These are phyloP conservation scores for Globisporangium perplexum DNA, from an alignment of 352 stramenopile species.

Conservation along the genomic window DNA sequence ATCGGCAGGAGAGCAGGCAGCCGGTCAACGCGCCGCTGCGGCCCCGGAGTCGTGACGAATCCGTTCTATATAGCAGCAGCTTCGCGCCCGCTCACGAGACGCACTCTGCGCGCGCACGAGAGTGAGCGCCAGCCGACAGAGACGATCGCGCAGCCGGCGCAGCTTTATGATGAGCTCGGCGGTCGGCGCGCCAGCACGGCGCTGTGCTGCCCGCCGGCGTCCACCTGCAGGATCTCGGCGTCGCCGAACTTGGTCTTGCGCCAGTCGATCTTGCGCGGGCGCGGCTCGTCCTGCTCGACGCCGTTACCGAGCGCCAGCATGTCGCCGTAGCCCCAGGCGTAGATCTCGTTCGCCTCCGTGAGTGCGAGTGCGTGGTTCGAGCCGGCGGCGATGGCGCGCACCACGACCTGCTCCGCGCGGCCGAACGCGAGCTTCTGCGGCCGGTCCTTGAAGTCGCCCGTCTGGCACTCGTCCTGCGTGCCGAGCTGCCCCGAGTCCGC, in stretches of 20 bases:
- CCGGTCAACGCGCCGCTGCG: no score
- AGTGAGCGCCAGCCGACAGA: no score
- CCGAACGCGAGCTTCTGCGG: slow-evolving; percentile 65
- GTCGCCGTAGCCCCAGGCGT: slow-evolving; percentile 92
- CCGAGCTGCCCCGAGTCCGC: slow-evolving; percentile 94
- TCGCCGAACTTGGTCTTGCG: slow-evolving; percentile 60
- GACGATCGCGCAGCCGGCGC: no score
- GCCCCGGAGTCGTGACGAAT: no score
- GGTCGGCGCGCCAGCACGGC: slow-evolving; percentile 45
- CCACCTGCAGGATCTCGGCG: slow-evolving; percentile 65
- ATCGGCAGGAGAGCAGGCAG: no score
- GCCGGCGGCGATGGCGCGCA: slow-evolving; percentile 52
- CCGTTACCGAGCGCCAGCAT: slow-evolving; percentile 89
- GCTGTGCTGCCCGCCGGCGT: slow-evolving; percentile 87
- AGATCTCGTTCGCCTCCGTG: slow-evolving; percentile 68
- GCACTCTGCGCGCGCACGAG: no score
- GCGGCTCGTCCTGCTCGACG: slow-evolving; percentile 72
- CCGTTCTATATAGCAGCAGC: no score
- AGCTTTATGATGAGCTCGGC: neutral
- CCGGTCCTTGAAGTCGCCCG: slow-evolving; percentile 74
- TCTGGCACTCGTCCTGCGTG: slow-evolving; percentile 59
- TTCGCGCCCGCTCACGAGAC: no score
- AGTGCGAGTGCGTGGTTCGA: slow-evolving; percentile 87
- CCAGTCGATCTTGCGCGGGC: slow-evolving; percentile 61
- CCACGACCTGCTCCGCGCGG: slow-evolving; percentile 15